Conservation (phyloP, 2,329 filamentous ascomycete species). For the Mycogone perniciosa region DNA sequence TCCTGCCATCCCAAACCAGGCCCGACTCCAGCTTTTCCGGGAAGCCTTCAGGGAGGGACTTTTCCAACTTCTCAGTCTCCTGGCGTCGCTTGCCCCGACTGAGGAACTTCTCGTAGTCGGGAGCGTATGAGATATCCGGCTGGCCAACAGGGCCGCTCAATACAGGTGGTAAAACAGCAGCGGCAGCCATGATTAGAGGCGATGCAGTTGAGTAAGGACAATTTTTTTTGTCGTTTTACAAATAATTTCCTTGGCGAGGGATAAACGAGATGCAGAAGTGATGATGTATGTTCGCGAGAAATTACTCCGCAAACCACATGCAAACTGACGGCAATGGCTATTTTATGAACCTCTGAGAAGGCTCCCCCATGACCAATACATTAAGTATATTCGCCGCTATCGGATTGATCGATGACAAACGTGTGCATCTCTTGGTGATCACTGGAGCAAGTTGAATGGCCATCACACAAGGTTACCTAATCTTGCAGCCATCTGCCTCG, state of each 20-base stretch:
- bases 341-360: too few relatives aligned
- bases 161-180: conserved; percentile 32
- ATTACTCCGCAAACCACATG: too few relatives aligned
- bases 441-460: background rate
- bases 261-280: background rate
- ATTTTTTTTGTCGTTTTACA: conserved; percentile 20
- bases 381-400: background rate
- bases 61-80: conserved; percentile 33
- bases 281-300: background rate
- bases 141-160: conserved; percentile 35
- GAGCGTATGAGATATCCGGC: conserved; percentile 53
- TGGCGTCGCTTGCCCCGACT: conserved; percentile 41
- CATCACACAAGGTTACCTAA: conserved; percentile 9
- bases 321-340: too few relatives aligned
- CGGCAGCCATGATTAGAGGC: conserved; percentile 29
- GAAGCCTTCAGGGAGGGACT: conserved; percentile 42
- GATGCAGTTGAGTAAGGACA: conserved; percentile 26
- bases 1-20: conserved; percentile 52
- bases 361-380: too few relatives aligned
- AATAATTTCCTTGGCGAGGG: background rate
- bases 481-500: conserved; percentile 1
- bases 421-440: conserved; percentile 3
- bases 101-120: conserved; percentile 47
- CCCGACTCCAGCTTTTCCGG: conserved; percentile 41
- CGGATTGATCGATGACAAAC: background rate